Percentiles rank a stretch among this genome's conserved stretches.
phyloP scores from a whole-genome alignment of 805 yeast species.

The Kodamaea fukazawae region DNA sequence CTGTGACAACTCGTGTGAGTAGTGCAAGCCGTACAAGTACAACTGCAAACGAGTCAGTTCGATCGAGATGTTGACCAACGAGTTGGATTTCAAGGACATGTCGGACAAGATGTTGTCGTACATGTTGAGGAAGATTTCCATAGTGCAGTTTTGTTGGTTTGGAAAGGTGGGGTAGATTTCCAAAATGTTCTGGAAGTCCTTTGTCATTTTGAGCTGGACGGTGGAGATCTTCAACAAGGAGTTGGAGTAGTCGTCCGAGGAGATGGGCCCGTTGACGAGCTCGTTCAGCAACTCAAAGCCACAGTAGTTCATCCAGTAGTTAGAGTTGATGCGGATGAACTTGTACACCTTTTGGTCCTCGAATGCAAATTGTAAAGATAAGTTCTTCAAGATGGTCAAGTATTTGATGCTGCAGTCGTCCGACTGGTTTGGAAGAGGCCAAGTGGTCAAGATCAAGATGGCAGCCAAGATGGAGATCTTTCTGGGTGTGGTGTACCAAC shows the following conservation, averaged over 20 bases:
- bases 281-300: slow-evolving; percentile 30
- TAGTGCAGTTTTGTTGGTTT: slow-evolving; percentile 23
- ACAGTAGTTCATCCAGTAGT: slow-evolving; percentile 41
- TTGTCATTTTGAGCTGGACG: slow-evolving; percentile 40
- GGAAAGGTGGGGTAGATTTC: slow-evolving; percentile 17
- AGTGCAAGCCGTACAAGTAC: slow-evolving; percentile 29
- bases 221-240: slow-evolving; percentile 30
- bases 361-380: slow-evolving; percentile 42
- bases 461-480: slow-evolving; percentile 38
- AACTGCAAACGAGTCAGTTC: slow-evolving; percentile 39
- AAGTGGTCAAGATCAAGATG: slow-evolving; percentile 41
- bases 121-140: slow-evolving; percentile 40
- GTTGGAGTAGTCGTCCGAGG: slow-evolving; percentile 25
- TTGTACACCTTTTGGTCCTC: slow-evolving; percentile 44
- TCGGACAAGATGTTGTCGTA: slow-evolving; percentile 40
- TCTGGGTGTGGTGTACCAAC: slow-evolving; percentile 47
- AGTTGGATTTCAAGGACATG: slow-evolving; percentile 22
- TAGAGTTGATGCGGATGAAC: slow-evolving; percentile 40
- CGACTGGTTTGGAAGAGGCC: slow-evolving; percentile 39
- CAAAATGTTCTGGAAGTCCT: slow-evolving; percentile 33
- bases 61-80: slow-evolving; percentile 30
- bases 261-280: slow-evolving; percentile 21
- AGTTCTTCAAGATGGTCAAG: slow-evolving; percentile 36
- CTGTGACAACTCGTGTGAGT: slow-evolving; percentile 13
- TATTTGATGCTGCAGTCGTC: slow-evolving; percentile 37